Conservation (phyloP, 2,329 filamentous ascomycete genomes). For the Monilinia fructigena region DNA sequence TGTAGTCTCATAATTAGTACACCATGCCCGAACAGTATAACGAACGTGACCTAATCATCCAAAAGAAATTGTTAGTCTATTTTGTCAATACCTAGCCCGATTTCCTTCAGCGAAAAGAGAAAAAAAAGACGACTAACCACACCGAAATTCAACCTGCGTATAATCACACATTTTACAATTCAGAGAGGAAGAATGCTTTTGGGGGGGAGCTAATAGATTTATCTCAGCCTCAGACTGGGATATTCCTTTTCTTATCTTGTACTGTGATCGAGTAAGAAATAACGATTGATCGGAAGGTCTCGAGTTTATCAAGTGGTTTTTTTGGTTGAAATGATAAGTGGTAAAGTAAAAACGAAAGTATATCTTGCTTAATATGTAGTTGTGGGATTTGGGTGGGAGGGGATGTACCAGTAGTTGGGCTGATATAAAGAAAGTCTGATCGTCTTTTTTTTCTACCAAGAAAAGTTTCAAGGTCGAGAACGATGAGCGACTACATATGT, state of each 20-base stretch:
- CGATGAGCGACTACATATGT: slow-evolving; percentile 34
- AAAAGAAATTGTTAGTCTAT: slow-evolving; percentile 7
- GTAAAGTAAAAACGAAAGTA: neutral
- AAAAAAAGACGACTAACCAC: slow-evolving; percentile 33
- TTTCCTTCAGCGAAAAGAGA: neutral
- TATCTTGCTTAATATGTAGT: slow-evolving; percentile 1
- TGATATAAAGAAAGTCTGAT: slow-evolving; percentile 24
- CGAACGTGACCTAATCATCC: slow-evolving; percentile 47
- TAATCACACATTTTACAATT: slow-evolving; percentile 55
- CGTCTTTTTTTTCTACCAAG: neutral
- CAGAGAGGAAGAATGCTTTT: neutral
- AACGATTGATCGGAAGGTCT: neutral
- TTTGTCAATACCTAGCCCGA: neutral
- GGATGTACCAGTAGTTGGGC: slow-evolving; percentile 3
- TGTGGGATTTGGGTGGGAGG: neutral
- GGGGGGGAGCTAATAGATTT: slow-evolving; percentile 9
- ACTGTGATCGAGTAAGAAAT: slow-evolving; percentile 3
- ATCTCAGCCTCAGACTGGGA: slow-evolving; percentile 18
- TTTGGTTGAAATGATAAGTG: neutral
- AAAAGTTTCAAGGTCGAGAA: slow-evolving; percentile 8
- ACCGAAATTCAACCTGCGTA: slow-evolving; percentile 57
- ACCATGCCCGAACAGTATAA: slow-evolving; percentile 57
- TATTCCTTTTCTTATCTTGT: slow-evolving; percentile 10
- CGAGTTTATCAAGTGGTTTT: neutral
- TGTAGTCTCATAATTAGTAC: slow-evolving; percentile 48